These are phyloP conservation scores for Colletotrichum chlorophyti DNA, from an alignment of 2,329 filamentous ascomycete genomes.

Conservation along the genomic window DNA sequence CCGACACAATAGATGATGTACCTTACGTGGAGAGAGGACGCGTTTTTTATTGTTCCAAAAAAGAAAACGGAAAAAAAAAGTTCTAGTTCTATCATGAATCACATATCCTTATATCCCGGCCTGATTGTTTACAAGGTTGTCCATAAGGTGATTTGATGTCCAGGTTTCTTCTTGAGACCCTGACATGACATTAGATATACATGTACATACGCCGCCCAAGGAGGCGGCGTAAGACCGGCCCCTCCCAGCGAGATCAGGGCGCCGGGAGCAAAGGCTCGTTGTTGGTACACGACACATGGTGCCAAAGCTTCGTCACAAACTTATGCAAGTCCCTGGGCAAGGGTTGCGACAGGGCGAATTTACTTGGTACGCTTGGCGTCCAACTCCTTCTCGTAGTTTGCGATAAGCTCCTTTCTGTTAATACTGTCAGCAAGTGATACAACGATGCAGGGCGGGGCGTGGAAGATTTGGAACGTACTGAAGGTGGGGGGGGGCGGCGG, in stretches of 20 bases:
- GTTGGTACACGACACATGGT: constrained; percentile 24
- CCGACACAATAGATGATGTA: not conserved
- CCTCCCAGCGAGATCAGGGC: not conserved
- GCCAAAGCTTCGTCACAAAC: constrained; percentile 11
- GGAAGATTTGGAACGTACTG: constrained; percentile 84
- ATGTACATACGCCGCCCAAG: constrained; percentile 23
- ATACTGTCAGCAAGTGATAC: constrained; percentile 33
- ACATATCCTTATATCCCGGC: constrained; percentile 11
- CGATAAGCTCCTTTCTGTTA: constrained; percentile 62
- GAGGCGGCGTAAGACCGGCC: constrained; percentile 7
- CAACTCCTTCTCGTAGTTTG: constrained; percentile 65
- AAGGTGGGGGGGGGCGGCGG: constrained; percentile 82
- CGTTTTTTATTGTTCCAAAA: constrained; percentile 17
- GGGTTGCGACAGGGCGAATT: too few relatives aligned
- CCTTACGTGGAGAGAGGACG: constrained; percentile 17
- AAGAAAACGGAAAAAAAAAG: too few relatives aligned
- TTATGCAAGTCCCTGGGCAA: too few relatives aligned
- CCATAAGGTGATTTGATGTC: constrained; percentile 6
- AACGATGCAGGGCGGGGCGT: constrained; percentile 16
- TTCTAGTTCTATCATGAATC: constrained; percentile 28
- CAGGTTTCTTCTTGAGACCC: constrained; percentile 1
- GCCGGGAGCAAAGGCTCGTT: not conserved
- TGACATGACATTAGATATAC: constrained; percentile 28
- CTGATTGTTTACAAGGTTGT: constrained; percentile 5
- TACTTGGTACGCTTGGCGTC: constrained; percentile 64